A percentile compares a stretch with the other conserved stretches of the same genome.
Conservation (phyloP, 768 basidiomycete species). For the Tricholoma matsutake region DNA sequence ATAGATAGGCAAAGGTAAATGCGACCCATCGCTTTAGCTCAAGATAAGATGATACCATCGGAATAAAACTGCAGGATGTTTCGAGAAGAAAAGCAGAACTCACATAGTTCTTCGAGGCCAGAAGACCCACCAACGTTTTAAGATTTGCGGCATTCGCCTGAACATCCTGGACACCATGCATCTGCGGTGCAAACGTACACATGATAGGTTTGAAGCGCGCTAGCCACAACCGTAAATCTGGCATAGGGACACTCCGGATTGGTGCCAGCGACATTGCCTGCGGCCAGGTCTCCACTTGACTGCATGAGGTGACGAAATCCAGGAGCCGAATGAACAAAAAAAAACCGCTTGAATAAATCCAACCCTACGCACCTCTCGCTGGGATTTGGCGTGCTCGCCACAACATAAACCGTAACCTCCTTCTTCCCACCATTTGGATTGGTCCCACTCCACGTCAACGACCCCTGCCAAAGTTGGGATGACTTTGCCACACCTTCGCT, state of each 20-base stretch:
- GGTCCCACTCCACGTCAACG: conserved; percentile 42
- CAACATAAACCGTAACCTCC: conserved; percentile 42
- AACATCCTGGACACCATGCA: conserved; percentile 27
- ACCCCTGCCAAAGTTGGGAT: conserved; percentile 43
- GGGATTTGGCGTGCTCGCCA: conserved; percentile 25
- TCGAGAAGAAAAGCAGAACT: conserved; percentile 18
- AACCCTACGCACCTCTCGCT: conserved; percentile 31
- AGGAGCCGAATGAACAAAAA: neutral
- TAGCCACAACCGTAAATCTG: conserved; percentile 48
- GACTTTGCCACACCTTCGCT: conserved; percentile 11
- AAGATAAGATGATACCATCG: neutral
- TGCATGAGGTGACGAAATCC: conserved; percentile 19
- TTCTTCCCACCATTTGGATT: conserved; percentile 33
- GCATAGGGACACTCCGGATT: conserved; percentile 35
- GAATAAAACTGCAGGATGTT: neutral
- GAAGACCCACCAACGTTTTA: conserved; percentile 36
- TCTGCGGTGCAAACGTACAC: conserved; percentile 37
- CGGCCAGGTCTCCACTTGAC: conserved; percentile 56
- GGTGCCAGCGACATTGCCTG: conserved; percentile 36
- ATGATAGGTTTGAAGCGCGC: conserved; percentile 36
- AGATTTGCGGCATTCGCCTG: conserved; percentile 43
- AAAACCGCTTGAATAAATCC: neutral
- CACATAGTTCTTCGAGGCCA: conserved; percentile 45
- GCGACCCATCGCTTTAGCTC: neutral
- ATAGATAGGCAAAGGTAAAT: neutral